Percentiles rank a stretch among this genome's conserved stretches.
Evolutionary conservation across 805 yeast species (phyloP).

Genomic region (Torulaspora franciscae): DNA sequence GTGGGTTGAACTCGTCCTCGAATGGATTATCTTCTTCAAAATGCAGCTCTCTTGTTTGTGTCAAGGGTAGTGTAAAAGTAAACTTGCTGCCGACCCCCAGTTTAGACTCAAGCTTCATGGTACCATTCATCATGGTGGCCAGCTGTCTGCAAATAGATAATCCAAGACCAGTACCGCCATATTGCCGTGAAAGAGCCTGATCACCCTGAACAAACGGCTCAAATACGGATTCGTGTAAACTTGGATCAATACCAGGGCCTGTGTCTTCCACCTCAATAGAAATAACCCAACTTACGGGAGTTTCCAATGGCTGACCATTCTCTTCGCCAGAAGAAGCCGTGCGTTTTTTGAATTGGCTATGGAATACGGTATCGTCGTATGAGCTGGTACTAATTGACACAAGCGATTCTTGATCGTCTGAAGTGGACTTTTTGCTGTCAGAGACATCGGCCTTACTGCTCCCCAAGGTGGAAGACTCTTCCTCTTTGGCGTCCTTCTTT

Average conservation of each 20-base stretch:
- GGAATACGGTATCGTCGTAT: constrained; percentile 43
- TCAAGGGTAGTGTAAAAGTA: constrained; percentile 70
- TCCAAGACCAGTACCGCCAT: constrained; percentile 96
- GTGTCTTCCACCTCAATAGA: constrained; percentile 74
- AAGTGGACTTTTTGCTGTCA: constrained; percentile 7
- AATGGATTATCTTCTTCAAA: constrained; percentile 41
- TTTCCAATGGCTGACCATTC: constrained; percentile 23
- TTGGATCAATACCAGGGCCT: constrained; percentile 89
- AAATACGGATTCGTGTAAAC: constrained; percentile 76
- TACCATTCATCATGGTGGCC: constrained; percentile 87
- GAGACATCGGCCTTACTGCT: constrained; percentile 8
- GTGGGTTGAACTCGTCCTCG: constrained; percentile 64
- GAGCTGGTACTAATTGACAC: constrained; percentile 33
- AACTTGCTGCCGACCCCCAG: constrained; percentile 84
- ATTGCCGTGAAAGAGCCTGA: constrained; percentile 81
- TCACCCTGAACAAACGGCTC: constrained; percentile 98
- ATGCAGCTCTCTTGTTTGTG: constrained; percentile 43
- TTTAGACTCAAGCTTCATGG: constrained; percentile 64
- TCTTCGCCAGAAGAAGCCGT: constrained; percentile 25
- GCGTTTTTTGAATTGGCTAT: constrained; percentile 39
- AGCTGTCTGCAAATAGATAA: constrained; percentile 83
- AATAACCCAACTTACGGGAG: constrained; percentile 38
- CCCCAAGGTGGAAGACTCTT: constrained; percentile 3
- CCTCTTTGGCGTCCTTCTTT: background rate
- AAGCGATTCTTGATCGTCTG: constrained; percentile 16